A percentile compares a stretch with the other conserved stretches of the same genome.
Conservation (phyloP, 805 yeast genomes). For the Ogataea ramenticola region DNA sequence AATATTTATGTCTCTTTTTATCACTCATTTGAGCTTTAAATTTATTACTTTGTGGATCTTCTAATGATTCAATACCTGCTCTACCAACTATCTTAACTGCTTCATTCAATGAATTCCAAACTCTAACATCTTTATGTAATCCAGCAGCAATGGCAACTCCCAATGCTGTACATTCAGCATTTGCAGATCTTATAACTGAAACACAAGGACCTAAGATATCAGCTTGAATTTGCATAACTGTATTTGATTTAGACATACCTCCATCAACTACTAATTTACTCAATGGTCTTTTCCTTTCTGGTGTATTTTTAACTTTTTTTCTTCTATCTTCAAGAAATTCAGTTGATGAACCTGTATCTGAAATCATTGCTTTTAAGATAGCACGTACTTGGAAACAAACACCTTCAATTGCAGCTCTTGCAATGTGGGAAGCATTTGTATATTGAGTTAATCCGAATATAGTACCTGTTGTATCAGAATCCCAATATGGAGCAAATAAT, state of each 20-base stretch:
- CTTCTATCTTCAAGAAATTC: slow-evolving; percentile 42
- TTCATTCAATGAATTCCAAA: slow-evolving; percentile 75
- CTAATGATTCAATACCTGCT: slow-evolving; percentile 8
- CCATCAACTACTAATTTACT: slow-evolving; percentile 71
- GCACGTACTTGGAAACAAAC: slow-evolving; percentile 92
- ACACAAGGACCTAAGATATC: slow-evolving; percentile 86
- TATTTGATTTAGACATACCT: slow-evolving; percentile 88
- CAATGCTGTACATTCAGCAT: slow-evolving; percentile 86
- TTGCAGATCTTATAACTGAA: slow-evolving; percentile 71
- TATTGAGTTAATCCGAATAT: slow-evolving; percentile 89
- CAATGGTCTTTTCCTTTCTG: slow-evolving; percentile 14
- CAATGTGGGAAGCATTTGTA: slow-evolving; percentile 87
- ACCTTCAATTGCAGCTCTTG: slow-evolving; percentile 92
- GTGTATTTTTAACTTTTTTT: background rate
- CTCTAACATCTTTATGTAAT: slow-evolving; percentile 47
- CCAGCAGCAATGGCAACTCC: slow-evolving; percentile 98
- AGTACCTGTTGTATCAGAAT: slow-evolving; percentile 84
- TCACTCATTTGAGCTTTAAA: slow-evolving; percentile 37
- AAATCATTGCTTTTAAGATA: slow-evolving; percentile 81
- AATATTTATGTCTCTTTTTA: slow-evolving; percentile 49
- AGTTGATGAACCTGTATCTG: slow-evolving; percentile 63
- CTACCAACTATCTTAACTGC: slow-evolving; percentile 38
- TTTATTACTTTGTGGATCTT: slow-evolving; percentile 10
- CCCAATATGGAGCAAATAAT: slow-evolving; percentile 94
- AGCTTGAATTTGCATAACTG: slow-evolving; percentile 90